A percentile compares a stretch with the other conserved stretches of the same genome.
These are phyloP conservation scores for Telopea speciosissima DNA, from an alignment of 177 flowering plant genomes.

Conservation along the genomic window DNA sequence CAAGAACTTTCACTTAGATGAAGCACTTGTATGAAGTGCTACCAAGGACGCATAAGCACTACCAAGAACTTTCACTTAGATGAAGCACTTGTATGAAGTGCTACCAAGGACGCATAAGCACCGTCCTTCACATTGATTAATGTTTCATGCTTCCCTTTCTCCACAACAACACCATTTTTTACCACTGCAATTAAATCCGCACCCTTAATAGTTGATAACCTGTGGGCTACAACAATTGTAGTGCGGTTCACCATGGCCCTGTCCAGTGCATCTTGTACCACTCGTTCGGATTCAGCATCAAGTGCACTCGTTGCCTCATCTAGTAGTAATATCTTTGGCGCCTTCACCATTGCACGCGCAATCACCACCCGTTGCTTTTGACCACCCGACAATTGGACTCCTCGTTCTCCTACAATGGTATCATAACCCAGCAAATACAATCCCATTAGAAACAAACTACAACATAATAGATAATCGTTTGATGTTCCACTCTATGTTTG, in stretches of 20 bases:
- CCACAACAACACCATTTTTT: constrained; percentile 63
- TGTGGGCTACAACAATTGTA: constrained; percentile 67
- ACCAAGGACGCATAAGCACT: too few species aligned
- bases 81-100: constrained; percentile 50
- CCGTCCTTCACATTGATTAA: constrained; percentile 54
- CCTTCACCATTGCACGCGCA: constrained; percentile 66
- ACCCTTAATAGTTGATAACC: constrained; percentile 61
- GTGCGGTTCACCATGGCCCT: constrained; percentile 62
- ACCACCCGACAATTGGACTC: constrained; percentile 78
- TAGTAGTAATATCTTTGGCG: constrained; percentile 58
- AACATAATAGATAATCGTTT: too few species aligned
- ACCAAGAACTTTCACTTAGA: constrained; percentile 20
- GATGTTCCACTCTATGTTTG: too few species aligned
- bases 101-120: constrained; percentile 55
- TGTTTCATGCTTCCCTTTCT: constrained; percentile 64
- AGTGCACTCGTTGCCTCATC: constrained; percentile 88
- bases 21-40: too few species aligned
- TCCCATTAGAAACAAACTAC: too few species aligned
- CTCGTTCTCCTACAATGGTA: constrained; percentile 67
- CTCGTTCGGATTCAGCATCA: constrained; percentile 69
- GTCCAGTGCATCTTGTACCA: constrained; percentile 80
- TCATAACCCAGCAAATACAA: constrained; percentile 51
- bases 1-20: too few species aligned
- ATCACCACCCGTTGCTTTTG: constrained; percentile 84
- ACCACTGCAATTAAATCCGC: constrained; percentile 72